Evolutionary conservation across 2,329 filamentous ascomycete species (phyloP).

Genomic region (Pseudogymnoascus sp.): DNA sequence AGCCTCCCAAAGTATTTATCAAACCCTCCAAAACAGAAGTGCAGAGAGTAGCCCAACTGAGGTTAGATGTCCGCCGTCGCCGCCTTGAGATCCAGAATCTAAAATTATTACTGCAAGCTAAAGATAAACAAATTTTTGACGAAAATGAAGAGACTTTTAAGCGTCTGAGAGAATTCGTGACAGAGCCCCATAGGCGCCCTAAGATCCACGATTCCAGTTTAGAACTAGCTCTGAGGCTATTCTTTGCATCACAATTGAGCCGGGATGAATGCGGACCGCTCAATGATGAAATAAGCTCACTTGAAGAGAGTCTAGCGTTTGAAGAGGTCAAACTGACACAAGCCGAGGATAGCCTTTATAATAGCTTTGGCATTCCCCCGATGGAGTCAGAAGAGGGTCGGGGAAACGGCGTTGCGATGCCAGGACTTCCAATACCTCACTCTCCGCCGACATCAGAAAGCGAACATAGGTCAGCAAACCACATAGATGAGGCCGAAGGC

Average conservation of each 20-base stretch:
- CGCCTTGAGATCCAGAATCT: neutral
- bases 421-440: neutral
- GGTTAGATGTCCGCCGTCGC: neutral
- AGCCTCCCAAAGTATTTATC: neutral
- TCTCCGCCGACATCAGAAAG: neutral
- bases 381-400: neutral
- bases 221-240: neutral
- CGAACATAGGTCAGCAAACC: neutral
- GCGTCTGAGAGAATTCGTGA: neutral
- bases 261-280: slow-evolving; percentile 20
- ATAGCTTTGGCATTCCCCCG: neutral
- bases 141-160: neutral
- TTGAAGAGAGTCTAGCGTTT: slow-evolving; percentile 15
- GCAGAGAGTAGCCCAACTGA: neutral
- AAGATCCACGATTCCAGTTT: neutral
- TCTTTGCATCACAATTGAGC: neutral
- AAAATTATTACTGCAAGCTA: neutral
- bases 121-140: neutral
- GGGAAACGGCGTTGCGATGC: neutral
- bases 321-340: slow-evolving; percentile 14
- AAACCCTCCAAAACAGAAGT: neutral
- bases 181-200: neutral
- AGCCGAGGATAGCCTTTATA: neutral
- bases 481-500: neutral
- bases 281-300: slow-evolving; percentile 17